Conservation (phyloP, 2,329 filamentous ascomycete species). For the Claviceps spartinae region DNA sequence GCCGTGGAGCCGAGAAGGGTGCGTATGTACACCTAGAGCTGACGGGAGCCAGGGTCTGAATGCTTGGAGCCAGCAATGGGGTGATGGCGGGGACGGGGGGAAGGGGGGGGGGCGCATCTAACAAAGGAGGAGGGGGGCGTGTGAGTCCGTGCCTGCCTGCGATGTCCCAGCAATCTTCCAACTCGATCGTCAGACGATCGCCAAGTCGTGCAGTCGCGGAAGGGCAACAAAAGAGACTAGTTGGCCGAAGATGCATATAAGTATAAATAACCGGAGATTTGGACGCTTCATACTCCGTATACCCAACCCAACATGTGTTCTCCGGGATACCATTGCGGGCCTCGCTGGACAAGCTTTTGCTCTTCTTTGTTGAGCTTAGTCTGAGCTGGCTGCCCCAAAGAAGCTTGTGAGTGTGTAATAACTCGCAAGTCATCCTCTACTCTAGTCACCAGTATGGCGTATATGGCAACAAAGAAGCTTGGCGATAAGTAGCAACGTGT, state of each 20-base stretch:
- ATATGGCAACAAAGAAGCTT: too few species aligned
- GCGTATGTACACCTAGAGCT: conserved; percentile 8
- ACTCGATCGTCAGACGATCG: too few species aligned
- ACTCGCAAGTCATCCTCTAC: too few species aligned
- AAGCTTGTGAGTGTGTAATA: not conserved
- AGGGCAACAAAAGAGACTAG: not conserved
- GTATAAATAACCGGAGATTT: not conserved
- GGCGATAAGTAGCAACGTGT: too few species aligned
- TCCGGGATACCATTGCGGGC: not conserved
- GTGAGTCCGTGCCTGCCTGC: not conserved
- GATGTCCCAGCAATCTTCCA: not conserved
- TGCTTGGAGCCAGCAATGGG: not conserved
- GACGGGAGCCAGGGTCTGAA: not conserved
- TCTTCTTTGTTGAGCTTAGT: not conserved
- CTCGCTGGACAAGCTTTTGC: not conserved
- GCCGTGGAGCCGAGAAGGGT: conserved; percentile 19
- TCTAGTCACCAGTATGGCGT: too few species aligned
- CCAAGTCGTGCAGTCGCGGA: not conserved
- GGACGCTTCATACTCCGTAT: not conserved
- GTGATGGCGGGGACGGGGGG: not conserved
- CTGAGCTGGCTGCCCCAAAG: not conserved
- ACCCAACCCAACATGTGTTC: too few species aligned
- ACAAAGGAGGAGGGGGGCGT: not conserved
- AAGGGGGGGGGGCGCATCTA: not conserved
- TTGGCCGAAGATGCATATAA: not conserved